Conservation (phyloP, 257 asterid species). For the Linderniella brevidens region DNA sequence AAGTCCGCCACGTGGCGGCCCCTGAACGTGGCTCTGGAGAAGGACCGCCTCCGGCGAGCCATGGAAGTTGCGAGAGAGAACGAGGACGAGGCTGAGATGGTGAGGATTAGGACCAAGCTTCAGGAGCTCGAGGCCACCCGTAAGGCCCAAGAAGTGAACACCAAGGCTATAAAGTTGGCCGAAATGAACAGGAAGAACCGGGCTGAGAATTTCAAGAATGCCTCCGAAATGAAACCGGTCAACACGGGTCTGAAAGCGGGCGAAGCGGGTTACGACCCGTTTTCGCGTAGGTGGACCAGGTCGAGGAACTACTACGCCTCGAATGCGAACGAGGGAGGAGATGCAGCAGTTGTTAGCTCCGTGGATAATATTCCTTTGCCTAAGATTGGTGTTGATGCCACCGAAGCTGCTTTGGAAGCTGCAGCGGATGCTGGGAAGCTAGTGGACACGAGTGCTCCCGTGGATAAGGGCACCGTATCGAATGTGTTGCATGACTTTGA, state of each 20-base stretch:
- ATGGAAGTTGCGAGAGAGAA: slow-evolving; percentile 75
- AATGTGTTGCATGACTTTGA: slow-evolving; percentile 52
- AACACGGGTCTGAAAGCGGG: slow-evolving; percentile 54
- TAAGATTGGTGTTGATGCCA: slow-evolving; percentile 38
- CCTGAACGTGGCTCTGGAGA: slow-evolving; percentile 80
- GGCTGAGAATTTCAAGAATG: slow-evolving; percentile 80
- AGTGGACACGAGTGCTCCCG: slow-evolving; percentile 81
- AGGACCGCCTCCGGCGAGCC: slow-evolving; percentile 72
- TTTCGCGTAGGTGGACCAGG: slow-evolving; percentile 94
- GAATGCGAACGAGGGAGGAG: slow-evolving; percentile 25
- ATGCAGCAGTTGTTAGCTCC: slow-evolving; percentile 19
- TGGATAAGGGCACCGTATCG: slow-evolving; percentile 64
- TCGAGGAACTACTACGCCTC: slow-evolving; percentile 66
- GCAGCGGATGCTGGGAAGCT: slow-evolving; percentile 90
- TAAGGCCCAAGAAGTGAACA: slow-evolving; percentile 36
- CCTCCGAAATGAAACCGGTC: slow-evolving; percentile 54
- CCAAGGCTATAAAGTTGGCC: slow-evolving; percentile 66
- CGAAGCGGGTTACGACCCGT: slow-evolving; percentile 89
- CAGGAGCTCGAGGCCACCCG: slow-evolving; percentile 62
- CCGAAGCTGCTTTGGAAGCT: slow-evolving; percentile 60
- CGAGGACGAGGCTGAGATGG: slow-evolving; percentile 57
- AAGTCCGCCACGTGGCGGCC: slow-evolving; percentile 95
- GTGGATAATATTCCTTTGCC: slow-evolving; percentile 16
- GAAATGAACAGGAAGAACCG: slow-evolving; percentile 86
- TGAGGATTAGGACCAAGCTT: slow-evolving; percentile 54